These are phyloP conservation scores for Saitozyma podzolica DNA, from an alignment of 768 basidiomycete genomes.

Conservation along the genomic window DNA sequence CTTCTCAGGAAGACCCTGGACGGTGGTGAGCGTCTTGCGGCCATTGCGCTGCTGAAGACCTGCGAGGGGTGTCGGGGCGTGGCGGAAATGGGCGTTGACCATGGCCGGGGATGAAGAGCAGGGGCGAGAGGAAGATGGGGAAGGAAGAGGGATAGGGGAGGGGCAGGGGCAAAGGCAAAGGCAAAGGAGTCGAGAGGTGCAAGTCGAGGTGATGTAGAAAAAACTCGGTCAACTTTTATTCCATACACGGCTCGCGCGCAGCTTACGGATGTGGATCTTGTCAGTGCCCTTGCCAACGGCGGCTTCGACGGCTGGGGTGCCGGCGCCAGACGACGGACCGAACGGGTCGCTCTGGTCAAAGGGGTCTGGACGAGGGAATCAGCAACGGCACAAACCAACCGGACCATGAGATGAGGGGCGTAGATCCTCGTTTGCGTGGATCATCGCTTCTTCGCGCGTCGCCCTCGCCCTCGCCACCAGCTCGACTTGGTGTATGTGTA, in stretches of 20 bases:
- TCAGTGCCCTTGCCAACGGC: slow-evolving; percentile 42
- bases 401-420: neutral
- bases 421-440: too few relatives aligned
- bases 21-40: slow-evolving; percentile 94
- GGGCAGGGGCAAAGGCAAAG: too few relatives aligned
- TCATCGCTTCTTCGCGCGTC: too few relatives aligned
- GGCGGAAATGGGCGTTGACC: neutral
- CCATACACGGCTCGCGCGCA: too few relatives aligned
- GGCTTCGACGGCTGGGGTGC: slow-evolving; percentile 48
- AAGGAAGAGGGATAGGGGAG: neutral
- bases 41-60: slow-evolving; percentile 99
- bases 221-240: neutral
- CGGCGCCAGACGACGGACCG: slow-evolving; percentile 56
- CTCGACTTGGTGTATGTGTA: neutral
- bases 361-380: slow-evolving; percentile 11
- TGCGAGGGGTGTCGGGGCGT: slow-evolving; percentile 11
- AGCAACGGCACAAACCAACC: neutral
- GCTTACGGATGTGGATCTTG: slow-evolving; percentile 55
- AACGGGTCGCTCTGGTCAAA: slow-evolving; percentile 91
- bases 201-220: neutral
- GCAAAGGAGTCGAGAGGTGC: too few relatives aligned
- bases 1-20: slow-evolving; percentile 91
- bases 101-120: neutral
- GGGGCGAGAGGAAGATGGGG: neutral
- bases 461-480: neutral